phyloP scores from a whole-genome alignment of 352 stramenopile genomes.

The Globisporangium perplexum region DNA sequence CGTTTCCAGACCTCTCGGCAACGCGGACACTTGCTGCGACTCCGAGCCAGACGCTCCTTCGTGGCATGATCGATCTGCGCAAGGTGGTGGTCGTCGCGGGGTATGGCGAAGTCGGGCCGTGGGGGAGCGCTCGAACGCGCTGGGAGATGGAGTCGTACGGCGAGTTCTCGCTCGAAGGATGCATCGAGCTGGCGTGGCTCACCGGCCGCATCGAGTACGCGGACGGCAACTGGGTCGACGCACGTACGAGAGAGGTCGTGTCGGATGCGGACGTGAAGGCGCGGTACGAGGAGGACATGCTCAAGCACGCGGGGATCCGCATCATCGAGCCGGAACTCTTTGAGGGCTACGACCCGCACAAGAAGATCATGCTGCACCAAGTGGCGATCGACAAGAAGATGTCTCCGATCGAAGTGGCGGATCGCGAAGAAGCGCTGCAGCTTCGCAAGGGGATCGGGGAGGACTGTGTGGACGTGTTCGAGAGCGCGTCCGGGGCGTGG shows the following conservation, averaged over 20 bases:
- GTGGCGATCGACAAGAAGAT: conserved; percentile 88
- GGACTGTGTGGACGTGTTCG: conserved; percentile 81
- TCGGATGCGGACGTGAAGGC: conserved; percentile 72
- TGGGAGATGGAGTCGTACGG: conserved; percentile 91
- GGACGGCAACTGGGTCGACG: conserved; percentile 82
- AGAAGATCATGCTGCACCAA: conserved; percentile 83
- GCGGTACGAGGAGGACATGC: conserved; percentile 75
- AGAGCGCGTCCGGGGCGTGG: conserved; percentile 60
- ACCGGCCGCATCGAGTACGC: conserved; percentile 79
- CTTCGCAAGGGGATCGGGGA: conserved; percentile 76
- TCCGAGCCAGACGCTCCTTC: conserved; percentile 35
- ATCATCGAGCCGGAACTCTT: conserved; percentile 85
- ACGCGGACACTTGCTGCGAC: conserved; percentile 29
- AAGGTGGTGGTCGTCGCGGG: conserved; percentile 82
- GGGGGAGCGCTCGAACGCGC: conserved; percentile 76
- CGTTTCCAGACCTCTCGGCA: conserved; percentile 51
- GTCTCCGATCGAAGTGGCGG: conserved; percentile 81
- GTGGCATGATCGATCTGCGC: conserved; percentile 76
- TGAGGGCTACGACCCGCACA: conserved; percentile 84
- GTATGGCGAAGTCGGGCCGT: conserved; percentile 85
- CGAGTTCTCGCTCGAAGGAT: conserved; percentile 86
- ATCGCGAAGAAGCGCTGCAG: conserved; percentile 76
- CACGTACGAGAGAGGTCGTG: conserved; percentile 73
- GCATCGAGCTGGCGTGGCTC: conserved; percentile 84
- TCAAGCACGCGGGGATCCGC: conserved; percentile 77